phyloP scores from a whole-genome alignment of 345 rosid species.

The Brassica carinata region DNA sequence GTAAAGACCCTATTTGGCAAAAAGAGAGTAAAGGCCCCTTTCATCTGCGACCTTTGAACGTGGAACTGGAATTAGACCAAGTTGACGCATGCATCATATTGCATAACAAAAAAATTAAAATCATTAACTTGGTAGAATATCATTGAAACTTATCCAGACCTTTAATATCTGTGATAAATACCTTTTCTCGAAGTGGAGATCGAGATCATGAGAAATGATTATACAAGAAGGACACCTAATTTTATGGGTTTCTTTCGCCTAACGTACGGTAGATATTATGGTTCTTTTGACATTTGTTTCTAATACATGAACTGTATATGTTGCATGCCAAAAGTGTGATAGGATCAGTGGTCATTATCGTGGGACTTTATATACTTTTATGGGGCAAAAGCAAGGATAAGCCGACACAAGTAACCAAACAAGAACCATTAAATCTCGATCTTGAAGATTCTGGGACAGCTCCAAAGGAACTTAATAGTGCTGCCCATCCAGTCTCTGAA shows the following conservation, averaged over 20 bases:
- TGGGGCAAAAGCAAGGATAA: conserved; percentile 81
- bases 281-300: conserved; percentile 6
- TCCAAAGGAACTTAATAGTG: conserved; percentile 31
- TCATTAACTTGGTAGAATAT: neutral
- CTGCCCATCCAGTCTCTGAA: conserved; percentile 14
- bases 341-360: conserved; percentile 66
- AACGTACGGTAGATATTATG: conserved; percentile 11
- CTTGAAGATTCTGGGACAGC: conserved; percentile 35
- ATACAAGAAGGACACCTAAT: neutral
- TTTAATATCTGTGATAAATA: neutral
- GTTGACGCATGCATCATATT: conserved; percentile 9
- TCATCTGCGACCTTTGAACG: conserved; percentile 2
- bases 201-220: neutral
- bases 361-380: conserved; percentile 69
- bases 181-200: neutral
- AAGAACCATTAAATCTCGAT: conserved; percentile 44
- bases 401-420: conserved; percentile 43
- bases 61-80: neutral
- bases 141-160: neutral
- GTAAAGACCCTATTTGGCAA: neutral
- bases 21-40: too few relatives aligned
- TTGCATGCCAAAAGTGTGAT: conserved; percentile 50
- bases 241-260: neutral
- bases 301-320: neutral
- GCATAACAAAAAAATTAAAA: neutral